These are phyloP conservation scores for Termitomyces sp. DNA, from an alignment of 768 basidiomycete genomes.

Conservation along the genomic window DNA sequence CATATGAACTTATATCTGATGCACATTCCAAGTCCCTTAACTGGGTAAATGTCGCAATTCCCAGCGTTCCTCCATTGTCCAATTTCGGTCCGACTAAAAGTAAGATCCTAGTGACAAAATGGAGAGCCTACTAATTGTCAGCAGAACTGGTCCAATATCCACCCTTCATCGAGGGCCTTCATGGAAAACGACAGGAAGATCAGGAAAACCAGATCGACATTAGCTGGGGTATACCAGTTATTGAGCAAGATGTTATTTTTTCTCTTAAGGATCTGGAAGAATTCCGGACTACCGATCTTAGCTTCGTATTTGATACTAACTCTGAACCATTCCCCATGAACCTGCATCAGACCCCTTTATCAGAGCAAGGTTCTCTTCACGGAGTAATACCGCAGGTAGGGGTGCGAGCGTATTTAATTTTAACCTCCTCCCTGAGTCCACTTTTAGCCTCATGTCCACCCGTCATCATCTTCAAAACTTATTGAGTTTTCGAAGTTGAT, in stretches of 20 bases:
- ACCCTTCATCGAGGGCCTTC: not conserved
- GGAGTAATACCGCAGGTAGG: conserved; percentile 45
- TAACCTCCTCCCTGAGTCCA: conserved; percentile 7
- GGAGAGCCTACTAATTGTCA: not conserved
- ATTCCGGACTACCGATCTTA: conserved; percentile 36
- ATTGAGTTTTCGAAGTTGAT: conserved; percentile 21
- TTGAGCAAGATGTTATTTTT: conserved; percentile 33
- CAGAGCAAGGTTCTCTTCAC: conserved; percentile 30
- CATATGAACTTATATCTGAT: conserved; percentile 1
- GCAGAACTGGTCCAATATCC: conserved; percentile 13
- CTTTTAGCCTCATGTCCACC: conserved; percentile 35
- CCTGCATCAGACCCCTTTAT: not conserved
- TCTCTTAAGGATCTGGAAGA: conserved; percentile 38
- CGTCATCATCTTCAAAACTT: conserved; percentile 21
- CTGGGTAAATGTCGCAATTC: not conserved
- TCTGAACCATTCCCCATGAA: not conserved
- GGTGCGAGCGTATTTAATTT: conserved; percentile 17
- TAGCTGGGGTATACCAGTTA: conserved; percentile 37
- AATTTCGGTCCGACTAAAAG: not conserved
- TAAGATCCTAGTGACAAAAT: not conserved
- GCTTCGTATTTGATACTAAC: conserved; percentile 1
- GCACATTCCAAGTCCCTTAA: not conserved
- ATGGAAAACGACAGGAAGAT: not conserved
- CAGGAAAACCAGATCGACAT: conserved; percentile 10
- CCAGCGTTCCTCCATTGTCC: not conserved